Evolutionary conservation across 768 basidiomycete species (phyloP).

Genomic region (Naganishia vishniacii): DNA sequence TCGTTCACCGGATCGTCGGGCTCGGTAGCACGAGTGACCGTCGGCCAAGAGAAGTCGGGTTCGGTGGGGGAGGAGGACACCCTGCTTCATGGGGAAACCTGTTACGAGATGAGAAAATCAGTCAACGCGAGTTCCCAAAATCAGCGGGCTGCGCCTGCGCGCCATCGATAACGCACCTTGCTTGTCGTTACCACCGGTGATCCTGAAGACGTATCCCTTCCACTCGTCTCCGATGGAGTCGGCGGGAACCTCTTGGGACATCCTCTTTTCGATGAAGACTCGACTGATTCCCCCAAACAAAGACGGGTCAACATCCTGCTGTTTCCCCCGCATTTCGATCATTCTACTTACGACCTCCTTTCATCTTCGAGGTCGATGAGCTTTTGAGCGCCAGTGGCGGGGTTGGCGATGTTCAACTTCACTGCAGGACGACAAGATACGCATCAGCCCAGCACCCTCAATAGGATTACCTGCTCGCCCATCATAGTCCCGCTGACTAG

Average conservation of each 20-base stretch:
- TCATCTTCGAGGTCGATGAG: constrained; percentile 90
- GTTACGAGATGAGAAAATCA: not conserved
- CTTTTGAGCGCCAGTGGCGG: constrained; percentile 96
- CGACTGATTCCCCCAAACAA: constrained; percentile 58
- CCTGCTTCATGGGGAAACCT: constrained; percentile 99
- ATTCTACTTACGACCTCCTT: constrained; percentile 51
- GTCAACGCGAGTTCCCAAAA: too few relatives aligned
- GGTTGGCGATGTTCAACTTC: constrained; percentile 98
- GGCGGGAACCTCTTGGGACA: constrained; percentile 86
- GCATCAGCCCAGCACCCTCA: not conserved
- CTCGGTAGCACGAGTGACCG: constrained; percentile 96
- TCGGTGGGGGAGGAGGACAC: constrained; percentile 89
- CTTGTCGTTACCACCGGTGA: constrained; percentile 92
- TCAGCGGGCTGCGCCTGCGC: not conserved
- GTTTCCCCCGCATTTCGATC: not conserved
- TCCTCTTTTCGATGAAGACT: constrained; percentile 94
- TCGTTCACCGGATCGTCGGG: constrained; percentile 86
- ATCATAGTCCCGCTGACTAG: constrained; percentile 8
- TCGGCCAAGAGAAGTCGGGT: constrained; percentile 87
- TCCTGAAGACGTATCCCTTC: constrained; percentile 92
- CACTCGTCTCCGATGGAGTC: constrained; percentile 91
- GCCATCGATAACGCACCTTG: constrained; percentile 30
- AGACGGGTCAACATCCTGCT: not conserved
- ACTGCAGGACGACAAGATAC: constrained; percentile 52
- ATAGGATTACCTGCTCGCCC: not conserved